Evolutionary conservation across 2,329 filamentous ascomycete genomes (phyloP), one percentile per base, ranked within the genome.

Genomic region (Trichoderma breve): DNA sequence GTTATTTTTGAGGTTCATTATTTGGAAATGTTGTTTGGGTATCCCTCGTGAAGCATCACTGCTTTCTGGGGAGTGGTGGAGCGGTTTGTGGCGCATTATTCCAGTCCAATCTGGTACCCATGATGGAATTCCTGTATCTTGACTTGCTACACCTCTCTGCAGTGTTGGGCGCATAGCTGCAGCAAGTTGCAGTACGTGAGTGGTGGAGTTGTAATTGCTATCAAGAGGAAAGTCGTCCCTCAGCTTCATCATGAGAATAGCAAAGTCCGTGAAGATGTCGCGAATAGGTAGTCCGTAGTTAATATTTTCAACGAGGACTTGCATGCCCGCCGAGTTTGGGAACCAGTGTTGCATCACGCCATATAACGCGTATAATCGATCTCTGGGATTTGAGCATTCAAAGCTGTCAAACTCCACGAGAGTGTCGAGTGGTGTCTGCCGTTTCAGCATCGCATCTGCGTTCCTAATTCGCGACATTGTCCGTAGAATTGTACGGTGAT

Each of bases 401-500:
- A 65, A 65, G 18, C 63, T 65, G 3, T 65, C 63, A 34, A 65
- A 65, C 9, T 65, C 63, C 11, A 65, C 43, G 8, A 65, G 63
- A 21, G 63, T 65, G 12, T 65, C 63, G 24, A 65, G 63, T n/a
- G 63, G 63, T 3, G 30, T 43, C n/a, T 65, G 63, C 18, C 43
- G 43, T 28, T 65, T 55, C 6, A 53, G 2, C 4, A 47, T 53
- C 12, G 43, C 63, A 24, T 65, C 21, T 28, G 14, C 43, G 30
- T 65, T 65, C n/a, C 63, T 32, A 26, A 65, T 65, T 14, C 63
- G 43, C 6, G 63, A 65, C 63, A 65, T 65, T 21, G 63, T 65
- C 28, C 30, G 43, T 4, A 65, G 30, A 36, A 55, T 53, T 18
- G 63, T 65, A 14, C 63, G 63, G 2, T 65, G 43, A 14, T 65